Percentiles rank a stretch among this genome's conserved stretches.
phyloP scores from a whole-genome alignment of 177 flowering plant genomes.

The Tripterygium wilfordii region DNA sequence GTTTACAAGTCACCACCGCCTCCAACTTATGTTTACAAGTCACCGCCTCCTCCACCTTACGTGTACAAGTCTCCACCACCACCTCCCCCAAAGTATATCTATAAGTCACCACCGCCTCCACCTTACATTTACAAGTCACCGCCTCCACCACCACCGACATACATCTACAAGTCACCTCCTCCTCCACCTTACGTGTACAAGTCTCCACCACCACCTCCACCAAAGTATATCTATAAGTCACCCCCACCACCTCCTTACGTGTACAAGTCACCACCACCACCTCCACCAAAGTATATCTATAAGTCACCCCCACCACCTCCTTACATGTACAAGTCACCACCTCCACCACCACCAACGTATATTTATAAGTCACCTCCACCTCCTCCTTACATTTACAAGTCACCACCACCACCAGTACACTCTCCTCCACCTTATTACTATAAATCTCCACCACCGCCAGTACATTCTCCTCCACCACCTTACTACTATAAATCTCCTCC shows the following conservation, averaged over 20 bases:
- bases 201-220: constrained; percentile 11
- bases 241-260: constrained; percentile 16
- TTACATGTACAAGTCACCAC: constrained; percentile 10
- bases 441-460: constrained; percentile 24
- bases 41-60: constrained; percentile 7
- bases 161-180: constrained; percentile 12
- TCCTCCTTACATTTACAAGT: constrained; percentile 12
- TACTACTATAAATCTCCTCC: constrained; percentile 12
- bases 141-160: constrained; percentile 5
- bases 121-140: constrained; percentile 4
- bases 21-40: constrained; percentile 17
- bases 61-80: constrained; percentile 13
- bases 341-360: constrained; percentile 13
- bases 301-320: constrained; percentile 25
- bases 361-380: constrained; percentile 15
- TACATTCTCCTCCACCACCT: constrained; percentile 4
- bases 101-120: constrained; percentile 7
- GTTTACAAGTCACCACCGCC: constrained; percentile 10
- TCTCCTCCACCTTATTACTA: constrained; percentile 19
- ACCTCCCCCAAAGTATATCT: constrained; percentile 2
- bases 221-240: constrained; percentile 10
- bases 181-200: too few relatives aligned
- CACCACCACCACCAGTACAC: constrained; percentile 20
- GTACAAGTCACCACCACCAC: constrained; percentile 20
- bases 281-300: constrained; percentile 17